Conservation (phyloP, 2,329 filamentous ascomycete genomes). For the Sodiomyces alkalinus region DNA sequence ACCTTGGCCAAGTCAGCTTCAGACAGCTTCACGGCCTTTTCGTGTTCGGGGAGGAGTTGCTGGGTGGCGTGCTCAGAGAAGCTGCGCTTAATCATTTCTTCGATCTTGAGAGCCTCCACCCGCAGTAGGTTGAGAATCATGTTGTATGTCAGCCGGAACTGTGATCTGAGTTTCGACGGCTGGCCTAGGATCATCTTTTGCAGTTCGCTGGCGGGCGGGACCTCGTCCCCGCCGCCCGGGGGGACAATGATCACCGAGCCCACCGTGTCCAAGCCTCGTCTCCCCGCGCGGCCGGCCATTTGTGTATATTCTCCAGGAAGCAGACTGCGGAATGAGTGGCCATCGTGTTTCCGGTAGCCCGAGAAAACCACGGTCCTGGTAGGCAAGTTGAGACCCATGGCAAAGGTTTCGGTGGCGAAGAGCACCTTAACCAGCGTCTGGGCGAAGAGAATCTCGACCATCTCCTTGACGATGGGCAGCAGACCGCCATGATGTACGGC, state of each 20-base stretch:
- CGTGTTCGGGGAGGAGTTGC: constrained; percentile 82
- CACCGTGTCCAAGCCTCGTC: constrained; percentile 81
- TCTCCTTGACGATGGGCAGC: constrained; percentile 90
- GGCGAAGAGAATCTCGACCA: constrained; percentile 93
- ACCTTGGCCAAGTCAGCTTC: constrained; percentile 86
- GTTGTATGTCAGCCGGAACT: constrained; percentile 96
- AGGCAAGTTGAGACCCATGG: constrained; percentile 92
- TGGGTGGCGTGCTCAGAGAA: constrained; percentile 98
- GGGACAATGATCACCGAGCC: constrained; percentile 91
- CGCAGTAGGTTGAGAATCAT: constrained; percentile 96
- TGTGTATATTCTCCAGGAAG: constrained; percentile 95
- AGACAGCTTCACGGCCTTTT: constrained; percentile 83
- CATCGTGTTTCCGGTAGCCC: constrained; percentile 91
- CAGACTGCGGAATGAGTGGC: constrained; percentile 78
- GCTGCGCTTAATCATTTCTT: constrained; percentile 99
- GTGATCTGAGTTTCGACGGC: constrained; percentile 85
- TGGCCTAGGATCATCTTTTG: constrained; percentile 92
- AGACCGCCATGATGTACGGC: constrained; percentile 93
- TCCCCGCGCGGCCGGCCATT: constrained; percentile 90
- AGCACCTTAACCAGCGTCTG: constrained; percentile 91
- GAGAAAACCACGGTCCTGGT: constrained; percentile 96
- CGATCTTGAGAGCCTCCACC: constrained; percentile 93
- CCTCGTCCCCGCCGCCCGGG: constrained; percentile 64
- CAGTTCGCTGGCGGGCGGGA: constrained; percentile 68
- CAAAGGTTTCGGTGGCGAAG: constrained; percentile 96